phyloP scores from a whole-genome alignment of 768 basidiomycete genomes.

The Udeniomyces megalosporus region DNA sequence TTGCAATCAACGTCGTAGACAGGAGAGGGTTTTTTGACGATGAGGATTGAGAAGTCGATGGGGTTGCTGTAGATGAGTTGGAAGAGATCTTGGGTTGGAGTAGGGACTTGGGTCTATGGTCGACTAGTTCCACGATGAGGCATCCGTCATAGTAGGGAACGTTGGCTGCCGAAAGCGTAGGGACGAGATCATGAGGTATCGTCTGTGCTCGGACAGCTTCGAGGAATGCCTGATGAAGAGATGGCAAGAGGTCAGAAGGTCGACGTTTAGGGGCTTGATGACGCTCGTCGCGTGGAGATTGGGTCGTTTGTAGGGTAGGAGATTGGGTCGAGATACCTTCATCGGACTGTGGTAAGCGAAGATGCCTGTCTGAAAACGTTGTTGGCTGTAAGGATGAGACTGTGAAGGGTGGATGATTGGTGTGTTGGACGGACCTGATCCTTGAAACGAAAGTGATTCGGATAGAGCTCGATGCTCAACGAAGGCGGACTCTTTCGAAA shows the following conservation, averaged over 20 bases:
- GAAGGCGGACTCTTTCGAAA: slow-evolving; percentile 30
- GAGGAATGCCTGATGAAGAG: slow-evolving; percentile 28
- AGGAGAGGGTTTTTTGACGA: not conserved
- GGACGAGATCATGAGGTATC: slow-evolving; percentile 29
- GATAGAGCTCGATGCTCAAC: slow-evolving; percentile 32
- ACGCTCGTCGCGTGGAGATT: not conserved
- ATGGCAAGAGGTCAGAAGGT: not conserved
- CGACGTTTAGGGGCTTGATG: no score
- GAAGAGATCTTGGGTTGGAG: not conserved
- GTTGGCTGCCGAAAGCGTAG: slow-evolving; percentile 26
- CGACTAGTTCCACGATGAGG: slow-evolving; percentile 34
- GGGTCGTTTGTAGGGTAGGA: not conserved
- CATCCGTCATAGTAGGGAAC: slow-evolving; percentile 27
- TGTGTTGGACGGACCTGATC: slow-evolving; percentile 25
- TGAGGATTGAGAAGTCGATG: not conserved
- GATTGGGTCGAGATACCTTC: slow-evolving; percentile 24
- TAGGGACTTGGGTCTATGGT: slow-evolving; percentile 24
- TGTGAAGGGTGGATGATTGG: not conserved
- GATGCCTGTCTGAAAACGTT: slow-evolving; percentile 24
- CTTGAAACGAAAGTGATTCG: slow-evolving; percentile 31
- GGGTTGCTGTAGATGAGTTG: not conserved
- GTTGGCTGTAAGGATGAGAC: not conserved
- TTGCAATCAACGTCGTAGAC: slow-evolving; percentile 21
- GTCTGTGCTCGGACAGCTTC: slow-evolving; percentile 31
- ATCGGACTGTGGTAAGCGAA: slow-evolving; percentile 33